These are phyloP conservation scores for sorghum (Sorghum bicolor) DNA, from an alignment of 176 grass and related monocot species.

Conservation along the genomic window Sorghum_bicolor_NCBIv3 NC_012870.2:72991001-72991500, in stretches of 20 bases:
- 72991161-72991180: not conserved
- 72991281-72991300: not conserved
- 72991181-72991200: not conserved
- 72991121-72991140: not conserved
- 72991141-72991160: not conserved
- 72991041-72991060: constrained; percentile 93
- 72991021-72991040: constrained; percentile 94
- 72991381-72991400: constrained; percentile 2
- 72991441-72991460: not conserved
- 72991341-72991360: not conserved
- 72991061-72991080: constrained; percentile 50
- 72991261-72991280: not conserved
- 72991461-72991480: constrained; percentile 4
- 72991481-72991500: not conserved
- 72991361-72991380: not conserved
- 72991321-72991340: not conserved
- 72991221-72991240: not conserved
- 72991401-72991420: constrained; percentile 12
- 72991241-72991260: not conserved
- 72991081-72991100: not conserved
- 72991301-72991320: not conserved
- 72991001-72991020: constrained; percentile 99
- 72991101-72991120: not conserved
- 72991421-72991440: constrained; percentile 13
- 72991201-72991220: not conserved